Evolutionary conservation across 768 basidiomycete species (phyloP).

Genomic region (Gloeophyllum trabeum): DNA sequence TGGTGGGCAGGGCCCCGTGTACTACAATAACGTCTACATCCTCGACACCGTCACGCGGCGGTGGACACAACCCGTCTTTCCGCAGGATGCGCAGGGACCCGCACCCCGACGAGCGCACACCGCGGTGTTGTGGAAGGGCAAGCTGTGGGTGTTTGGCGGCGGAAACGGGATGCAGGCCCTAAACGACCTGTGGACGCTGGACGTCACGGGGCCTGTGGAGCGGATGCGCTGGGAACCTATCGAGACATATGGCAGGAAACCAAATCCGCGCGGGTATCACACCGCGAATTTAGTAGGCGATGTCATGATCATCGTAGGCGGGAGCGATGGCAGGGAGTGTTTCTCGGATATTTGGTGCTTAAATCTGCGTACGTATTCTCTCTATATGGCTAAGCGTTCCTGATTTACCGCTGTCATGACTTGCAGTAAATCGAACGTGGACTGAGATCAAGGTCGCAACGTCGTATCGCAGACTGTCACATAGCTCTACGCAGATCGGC

Average conservation of each 20-base stretch:
- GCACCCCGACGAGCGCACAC: conserved; percentile 80
- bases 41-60: conserved; percentile 67
- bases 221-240: conserved; percentile 50
- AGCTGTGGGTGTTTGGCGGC: conserved; percentile 87
- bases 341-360: conserved; percentile 86
- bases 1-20: conserved; percentile 73
- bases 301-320: conserved; percentile 83
- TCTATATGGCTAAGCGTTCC: not conserved
- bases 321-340: conserved; percentile 82
- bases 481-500: conserved; percentile 84
- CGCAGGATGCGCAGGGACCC: conserved; percentile 11
- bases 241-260: conserved; percentile 41
- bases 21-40: conserved; percentile 76
- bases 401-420: conserved; percentile 10
- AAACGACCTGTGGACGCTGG: conserved; percentile 84
- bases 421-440: conserved; percentile 25
- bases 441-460: conserved; percentile 29
- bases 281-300: conserved; percentile 80
- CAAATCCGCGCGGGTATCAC: conserved; percentile 75
- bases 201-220: conserved; percentile 34
- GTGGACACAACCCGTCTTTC: conserved; percentile 42
- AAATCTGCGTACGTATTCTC: conserved; percentile 48
- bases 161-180: conserved; percentile 87
- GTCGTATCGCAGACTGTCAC: conserved; percentile 59
- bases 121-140: conserved; percentile 57